Conservation (phyloP, 176 grass and related monocot species). For the Rhynchospora breviuscula region DNA sequence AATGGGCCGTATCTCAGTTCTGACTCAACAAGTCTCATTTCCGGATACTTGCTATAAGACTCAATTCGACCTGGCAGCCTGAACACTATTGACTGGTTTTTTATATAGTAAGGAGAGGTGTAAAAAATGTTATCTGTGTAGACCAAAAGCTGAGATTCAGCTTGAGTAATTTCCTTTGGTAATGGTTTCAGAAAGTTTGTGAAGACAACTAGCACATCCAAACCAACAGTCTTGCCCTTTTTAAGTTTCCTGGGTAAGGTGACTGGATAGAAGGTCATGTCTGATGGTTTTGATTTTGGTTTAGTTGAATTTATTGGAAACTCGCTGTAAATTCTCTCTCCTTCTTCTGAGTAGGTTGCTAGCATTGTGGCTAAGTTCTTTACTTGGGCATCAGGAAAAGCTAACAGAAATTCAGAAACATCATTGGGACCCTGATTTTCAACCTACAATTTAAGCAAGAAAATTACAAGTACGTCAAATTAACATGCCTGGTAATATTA, state of each 20-base stretch:
- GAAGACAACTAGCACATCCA: slow-evolving; percentile 68
- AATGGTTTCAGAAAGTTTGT: slow-evolving; percentile 79
- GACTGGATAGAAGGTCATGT: slow-evolving; percentile 72
- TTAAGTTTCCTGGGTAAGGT: slow-evolving; percentile 59
- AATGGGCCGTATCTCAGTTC: slow-evolving; percentile 89
- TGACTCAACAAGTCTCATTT: slow-evolving; percentile 62
- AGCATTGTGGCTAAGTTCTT: slow-evolving; percentile 81
- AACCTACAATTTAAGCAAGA: slow-evolving; percentile 39
- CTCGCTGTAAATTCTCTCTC: slow-evolving; percentile 32
- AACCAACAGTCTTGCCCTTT: slow-evolving; percentile 53
- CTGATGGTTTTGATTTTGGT: slow-evolving; percentile 51
- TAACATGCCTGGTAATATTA: not conserved
- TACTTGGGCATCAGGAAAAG: slow-evolving; percentile 67
- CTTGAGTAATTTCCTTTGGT: slow-evolving; percentile 93
- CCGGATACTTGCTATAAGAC: slow-evolving; percentile 74
- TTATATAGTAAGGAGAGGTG: slow-evolving; percentile 75
- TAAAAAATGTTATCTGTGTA: slow-evolving; percentile 80
- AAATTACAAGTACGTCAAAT: slow-evolving; percentile 9
- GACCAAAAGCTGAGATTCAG: slow-evolving; percentile 82
- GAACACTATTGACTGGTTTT: slow-evolving; percentile 68
- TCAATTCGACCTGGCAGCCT: slow-evolving; percentile 85
- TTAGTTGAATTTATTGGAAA: slow-evolving; percentile 57
- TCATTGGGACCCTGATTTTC: slow-evolving; percentile 63
- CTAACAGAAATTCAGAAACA: slow-evolving; percentile 69
- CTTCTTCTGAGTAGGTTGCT: slow-evolving; percentile 65